phyloP scores from a whole-genome alignment of 2,329 filamentous ascomycete genomes.

The Chaetomiaceae sp. region DNA sequence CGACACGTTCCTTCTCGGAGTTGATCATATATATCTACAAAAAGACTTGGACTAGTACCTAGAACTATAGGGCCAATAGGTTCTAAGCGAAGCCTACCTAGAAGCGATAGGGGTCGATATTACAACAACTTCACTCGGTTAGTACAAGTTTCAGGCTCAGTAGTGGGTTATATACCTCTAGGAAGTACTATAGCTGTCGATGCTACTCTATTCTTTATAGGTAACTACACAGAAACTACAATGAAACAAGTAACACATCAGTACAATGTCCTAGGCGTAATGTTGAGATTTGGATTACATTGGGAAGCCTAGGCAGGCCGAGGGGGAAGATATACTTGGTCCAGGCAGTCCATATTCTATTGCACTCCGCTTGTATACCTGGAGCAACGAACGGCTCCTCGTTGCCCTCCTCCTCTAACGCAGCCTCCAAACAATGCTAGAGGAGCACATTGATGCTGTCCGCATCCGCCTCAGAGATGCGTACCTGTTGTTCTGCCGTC shows the following conservation, averaged over 20 bases:
- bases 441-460: slow-evolving; percentile 12
- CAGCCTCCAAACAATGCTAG: slow-evolving; percentile 1
- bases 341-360: slow-evolving; percentile 10
- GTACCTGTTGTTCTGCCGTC: slow-evolving; percentile 7
- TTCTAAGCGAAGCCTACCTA: slow-evolving; percentile 6
- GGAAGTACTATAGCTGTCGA: not conserved
- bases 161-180: not conserved
- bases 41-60: slow-evolving; percentile 1
- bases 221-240: slow-evolving; percentile 9
- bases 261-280: not conserved
- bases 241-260: slow-evolving; percentile 6
- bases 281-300: slow-evolving; percentile 5
- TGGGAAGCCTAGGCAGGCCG: not conserved
- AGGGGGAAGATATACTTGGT: slow-evolving; percentile 11
- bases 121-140: slow-evolving; percentile 3
- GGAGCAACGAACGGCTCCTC: slow-evolving; percentile 14
- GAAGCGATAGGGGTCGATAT: slow-evolving; percentile 1
- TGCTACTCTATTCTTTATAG: not conserved
- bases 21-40: slow-evolving; percentile 1
- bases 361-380: slow-evolving; percentile 7
- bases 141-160: not conserved
- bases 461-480: slow-evolving; percentile 11
- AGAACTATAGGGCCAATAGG: not conserved
- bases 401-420: slow-evolving; percentile 11
- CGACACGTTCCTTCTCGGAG: slow-evolving; percentile 6